Evolutionary conservation across 768 basidiomycete genomes (phyloP), one percentile per base, ranked within the genome.

Genomic region (Rhizopogon salebrosus): DNA sequence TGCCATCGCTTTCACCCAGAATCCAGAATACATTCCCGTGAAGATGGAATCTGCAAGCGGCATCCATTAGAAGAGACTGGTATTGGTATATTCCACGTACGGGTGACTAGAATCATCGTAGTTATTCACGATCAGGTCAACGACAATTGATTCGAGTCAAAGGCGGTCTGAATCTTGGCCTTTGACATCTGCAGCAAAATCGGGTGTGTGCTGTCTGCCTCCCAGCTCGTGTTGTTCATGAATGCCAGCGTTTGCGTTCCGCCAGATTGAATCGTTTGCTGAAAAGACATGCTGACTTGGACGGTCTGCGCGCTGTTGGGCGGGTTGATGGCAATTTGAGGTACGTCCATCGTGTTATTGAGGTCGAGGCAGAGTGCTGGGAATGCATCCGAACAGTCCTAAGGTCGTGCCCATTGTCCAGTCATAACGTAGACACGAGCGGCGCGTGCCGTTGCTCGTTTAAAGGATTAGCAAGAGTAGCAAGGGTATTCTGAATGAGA

Each of bases 11-110:
- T 35, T 62, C 63, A 3, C 67, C 72, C 35, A 76, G 62, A 35
- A 75, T 51, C 57, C 59, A 68, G 49, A 66, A 72, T 39, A 60
- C 59, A 13, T 73, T 70, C 1, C 73, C 70, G 24, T 73, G 72
- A 52, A 73, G 61, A 54, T 73, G 72, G 62, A 74, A 73, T 26
- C 66, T 67, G 41, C 9, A 48, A 35, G 36, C 5, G 0, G 5
- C 10, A 29, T 57, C 41, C 49, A 56, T 48, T 37, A 24, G 27
- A 46, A 23, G 31, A 29, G 24, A 43, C 6, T 9, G 8, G 46
- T 24, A 3, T 3, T 22, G 24, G 16, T 23, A 9, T 3, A 34
- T 22, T 5, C 14, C 18, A 57, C 67, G 46, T 36, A 67, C 68
- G 66, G 68, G 34, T 67, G 66, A 51, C 68, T 67, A 34, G 57